A percentile compares a stretch with the other conserved stretches of the same genome.
Conservation (phyloP, 2,329 filamentous ascomycete species). For the Albifimbria verrucaria region DNA sequence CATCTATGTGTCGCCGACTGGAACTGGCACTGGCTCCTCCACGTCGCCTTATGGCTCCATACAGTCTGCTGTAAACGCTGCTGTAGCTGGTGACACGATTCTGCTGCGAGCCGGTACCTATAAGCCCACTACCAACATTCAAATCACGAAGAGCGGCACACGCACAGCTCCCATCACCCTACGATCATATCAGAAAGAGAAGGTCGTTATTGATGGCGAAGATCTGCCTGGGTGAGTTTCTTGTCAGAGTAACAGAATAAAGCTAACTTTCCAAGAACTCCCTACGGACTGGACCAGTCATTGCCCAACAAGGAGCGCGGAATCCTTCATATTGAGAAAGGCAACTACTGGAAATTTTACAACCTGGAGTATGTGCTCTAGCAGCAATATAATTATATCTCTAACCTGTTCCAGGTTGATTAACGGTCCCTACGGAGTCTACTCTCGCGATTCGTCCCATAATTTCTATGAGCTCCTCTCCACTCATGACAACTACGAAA, state of each 20-base stretch:
- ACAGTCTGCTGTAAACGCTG: conserved; percentile 1
- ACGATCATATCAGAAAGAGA: conserved; percentile 34
- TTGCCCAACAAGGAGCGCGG: conserved; percentile 37
- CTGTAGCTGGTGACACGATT: not conserved
- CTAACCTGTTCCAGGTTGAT: conserved; percentile 14
- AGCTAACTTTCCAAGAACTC: conserved; percentile 23
- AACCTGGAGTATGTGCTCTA: conserved; percentile 22
- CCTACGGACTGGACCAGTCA: conserved; percentile 32
- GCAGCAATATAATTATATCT: not conserved
- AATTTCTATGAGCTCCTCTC: conserved; percentile 27
- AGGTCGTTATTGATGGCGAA: conserved; percentile 42
- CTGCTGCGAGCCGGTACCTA: not conserved
- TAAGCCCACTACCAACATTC: conserved; percentile 1
- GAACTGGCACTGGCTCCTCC: not conserved
- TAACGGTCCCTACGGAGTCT: conserved; percentile 30
- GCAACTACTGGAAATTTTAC: conserved; percentile 43
- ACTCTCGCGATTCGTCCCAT: conserved; percentile 26
- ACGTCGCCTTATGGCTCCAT: not conserved
- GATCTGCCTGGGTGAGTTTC: conserved; percentile 24
- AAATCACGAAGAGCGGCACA: not conserved
- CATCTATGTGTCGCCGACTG: not conserved
- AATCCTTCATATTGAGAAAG: conserved; percentile 39
- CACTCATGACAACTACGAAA: conserved; percentile 32
- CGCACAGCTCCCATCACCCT: conserved; percentile 31
- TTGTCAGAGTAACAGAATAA: no score